A percentile compares a stretch with the other conserved stretches of the same genome.
Conservation (phyloP, 2,329 filamentous ascomycete species). For the Fusarium brevicatenulatum region DNA sequence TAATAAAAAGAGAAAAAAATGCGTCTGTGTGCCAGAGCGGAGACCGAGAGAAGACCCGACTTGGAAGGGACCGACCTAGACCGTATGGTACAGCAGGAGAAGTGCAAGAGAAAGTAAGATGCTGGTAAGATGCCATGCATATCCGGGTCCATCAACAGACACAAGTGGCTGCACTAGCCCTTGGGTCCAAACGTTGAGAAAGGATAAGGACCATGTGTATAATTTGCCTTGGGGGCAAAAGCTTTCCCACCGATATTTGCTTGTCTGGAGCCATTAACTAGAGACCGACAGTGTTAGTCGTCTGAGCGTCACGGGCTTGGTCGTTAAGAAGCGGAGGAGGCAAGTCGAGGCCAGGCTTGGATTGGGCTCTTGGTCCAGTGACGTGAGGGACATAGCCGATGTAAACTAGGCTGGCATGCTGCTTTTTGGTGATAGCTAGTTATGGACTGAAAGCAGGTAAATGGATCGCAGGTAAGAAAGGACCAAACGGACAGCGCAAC, state of each 20-base stretch:
- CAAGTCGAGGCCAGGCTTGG: slow-evolving; percentile 28
- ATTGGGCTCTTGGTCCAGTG: slow-evolving; percentile 36
- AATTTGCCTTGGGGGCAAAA: slow-evolving; percentile 37
- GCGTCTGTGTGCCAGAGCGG: slow-evolving; percentile 34
- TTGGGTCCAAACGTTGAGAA: slow-evolving; percentile 37
- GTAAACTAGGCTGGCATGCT: slow-evolving; percentile 37
- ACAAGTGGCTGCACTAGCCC: slow-evolving; percentile 48
- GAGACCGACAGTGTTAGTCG: slow-evolving; percentile 22
- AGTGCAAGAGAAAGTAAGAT: slow-evolving; percentile 31
- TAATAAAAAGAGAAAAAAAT: slow-evolving; percentile 21
- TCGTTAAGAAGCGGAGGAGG: slow-evolving; percentile 30
- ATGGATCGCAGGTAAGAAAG: slow-evolving; percentile 35
- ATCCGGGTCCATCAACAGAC: slow-evolving; percentile 43
- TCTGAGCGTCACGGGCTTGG: slow-evolving; percentile 29
- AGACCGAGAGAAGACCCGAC: slow-evolving; percentile 37
- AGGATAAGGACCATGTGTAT: slow-evolving; percentile 34
- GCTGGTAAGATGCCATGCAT: slow-evolving; percentile 47
- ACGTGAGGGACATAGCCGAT: slow-evolving; percentile 41
- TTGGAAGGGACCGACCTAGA: slow-evolving; percentile 32
- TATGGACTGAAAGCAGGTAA: slow-evolving; percentile 26
- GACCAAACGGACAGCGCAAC: slow-evolving; percentile 33
- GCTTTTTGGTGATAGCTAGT: slow-evolving; percentile 37
- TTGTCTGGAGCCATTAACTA: slow-evolving; percentile 10
- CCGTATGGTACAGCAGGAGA: slow-evolving; percentile 24
- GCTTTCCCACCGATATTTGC: slow-evolving; percentile 32